Base-by-base conservation (phyloP, 306 rosid species). In the Ammopiptanthus mongolicus region DNA sequence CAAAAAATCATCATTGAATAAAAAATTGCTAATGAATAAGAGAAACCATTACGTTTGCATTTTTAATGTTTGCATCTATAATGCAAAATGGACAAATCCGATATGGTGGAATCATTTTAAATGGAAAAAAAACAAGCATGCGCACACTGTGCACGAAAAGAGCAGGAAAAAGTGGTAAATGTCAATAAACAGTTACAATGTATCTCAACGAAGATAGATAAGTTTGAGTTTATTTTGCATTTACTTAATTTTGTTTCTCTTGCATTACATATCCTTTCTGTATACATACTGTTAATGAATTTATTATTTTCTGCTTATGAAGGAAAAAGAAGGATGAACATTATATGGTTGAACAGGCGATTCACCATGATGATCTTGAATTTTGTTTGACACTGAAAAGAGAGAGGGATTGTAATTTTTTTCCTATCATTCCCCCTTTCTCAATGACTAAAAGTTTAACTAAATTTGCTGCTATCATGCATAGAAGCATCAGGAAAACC, bases 401-500 rank as follows among this genome's bases (percentile, higher is more conserved):
- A 33, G 39, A 58, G 23, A 42, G 50, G 5, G 36, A 23, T 28
- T 8, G 52, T 47, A 52, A 52, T 21, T 8, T 66, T 46, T 74
- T 25, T 36, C 52, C 25, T 8, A 28, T 39, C 11, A 22, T 50
- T 44, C 33, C 14, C 12, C 70, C 56, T 18, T 75, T 81, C 55
- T 58, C 79, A 65, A 21, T 3, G 13, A 79, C 65, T 62, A 66
- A 33, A 69, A 37, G 33, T 29, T 69, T 52, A 39, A 69, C 13
- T 21, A 36, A 75, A 47, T 55, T 6, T 31, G n/a, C 21, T n/a
- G 31, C 52, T 29, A 60, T 37, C 60, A 14, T 76, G 55, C 64
- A 58, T 14, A 66, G 41, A 28, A 71, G 71, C 78, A 76, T 56
- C 33, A 37, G 36, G 34, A 71, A 61, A 72, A 72, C 28, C 68